These are phyloP conservation scores for Agrocybe praecox DNA, from an alignment of 768 basidiomycete genomes.

Conservation along the genomic window DNA sequence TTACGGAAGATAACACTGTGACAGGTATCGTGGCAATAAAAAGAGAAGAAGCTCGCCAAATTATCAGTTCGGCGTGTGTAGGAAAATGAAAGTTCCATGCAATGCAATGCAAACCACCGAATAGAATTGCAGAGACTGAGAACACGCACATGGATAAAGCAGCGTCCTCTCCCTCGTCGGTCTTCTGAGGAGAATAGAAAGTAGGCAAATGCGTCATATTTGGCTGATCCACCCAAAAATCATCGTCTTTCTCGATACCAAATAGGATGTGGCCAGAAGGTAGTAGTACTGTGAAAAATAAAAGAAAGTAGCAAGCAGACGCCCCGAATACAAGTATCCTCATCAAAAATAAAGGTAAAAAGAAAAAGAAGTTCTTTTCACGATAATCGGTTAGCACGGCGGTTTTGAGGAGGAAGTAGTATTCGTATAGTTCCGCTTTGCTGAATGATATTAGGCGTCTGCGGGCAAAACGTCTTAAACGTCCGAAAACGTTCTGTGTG, in stretches of 20 bases:
- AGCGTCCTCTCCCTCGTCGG: neutral
- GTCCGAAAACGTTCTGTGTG: too few relatives aligned
- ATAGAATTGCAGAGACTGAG: neutral
- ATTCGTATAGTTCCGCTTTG: too few relatives aligned
- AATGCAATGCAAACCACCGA: constrained; percentile 7
- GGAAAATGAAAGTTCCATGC: constrained; percentile 6
- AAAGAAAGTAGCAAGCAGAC: too few relatives aligned
- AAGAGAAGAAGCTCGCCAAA: constrained; percentile 1
- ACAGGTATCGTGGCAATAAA: neutral
- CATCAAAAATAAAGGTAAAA: too few relatives aligned
- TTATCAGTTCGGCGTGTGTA: neutral
- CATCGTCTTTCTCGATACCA: neutral
- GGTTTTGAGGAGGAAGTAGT: too few relatives aligned
- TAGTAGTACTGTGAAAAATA: too few relatives aligned
- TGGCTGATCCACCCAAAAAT: neutral
- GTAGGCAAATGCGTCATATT: neutral
- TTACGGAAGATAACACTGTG: neutral
- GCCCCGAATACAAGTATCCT: too few relatives aligned
- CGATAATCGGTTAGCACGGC: too few relatives aligned
- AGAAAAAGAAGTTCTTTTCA: too few relatives aligned
- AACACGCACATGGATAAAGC: neutral
- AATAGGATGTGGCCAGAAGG: neutral
- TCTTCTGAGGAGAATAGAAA: neutral
- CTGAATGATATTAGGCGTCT: too few relatives aligned
- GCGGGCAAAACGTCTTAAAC: too few relatives aligned